Percentiles rank a stretch among this genome's conserved stretches.
Evolutionary conservation across 306 rosid genomes (phyloP).

Genomic region (Cucumis hystrix): DNA sequence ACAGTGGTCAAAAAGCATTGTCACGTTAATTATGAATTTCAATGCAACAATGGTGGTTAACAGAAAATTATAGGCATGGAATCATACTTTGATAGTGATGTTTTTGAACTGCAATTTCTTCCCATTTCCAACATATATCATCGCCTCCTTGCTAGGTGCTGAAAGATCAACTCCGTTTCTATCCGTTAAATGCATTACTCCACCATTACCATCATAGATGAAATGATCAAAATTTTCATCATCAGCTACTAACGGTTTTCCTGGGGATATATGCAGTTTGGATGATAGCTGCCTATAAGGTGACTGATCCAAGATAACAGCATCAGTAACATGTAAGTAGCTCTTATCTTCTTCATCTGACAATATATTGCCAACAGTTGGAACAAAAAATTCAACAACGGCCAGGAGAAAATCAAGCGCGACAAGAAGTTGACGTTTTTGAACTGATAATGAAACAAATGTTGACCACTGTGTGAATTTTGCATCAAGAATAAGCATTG

Average conservation of each 20-base stretch:
- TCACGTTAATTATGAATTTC: neutral
- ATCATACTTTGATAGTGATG: slow-evolving; percentile 61
- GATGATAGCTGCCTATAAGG: slow-evolving; percentile 56
- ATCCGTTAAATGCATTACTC: slow-evolving; percentile 51
- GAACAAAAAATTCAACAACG: slow-evolving; percentile 84
- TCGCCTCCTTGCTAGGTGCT: slow-evolving; percentile 50
- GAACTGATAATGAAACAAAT: slow-evolving; percentile 54
- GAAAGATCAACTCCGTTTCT: slow-evolving; percentile 41
- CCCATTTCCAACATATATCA: slow-evolving; percentile 76
- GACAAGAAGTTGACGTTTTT: slow-evolving; percentile 89
- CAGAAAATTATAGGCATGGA: neutral
- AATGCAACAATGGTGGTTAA: neutral
- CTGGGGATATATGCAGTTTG: slow-evolving; percentile 63
- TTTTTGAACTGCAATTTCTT: slow-evolving; percentile 86
- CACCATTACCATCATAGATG: slow-evolving; percentile 88
- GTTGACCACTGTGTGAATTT: slow-evolving; percentile 47
- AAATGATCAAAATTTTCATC: slow-evolving; percentile 58
- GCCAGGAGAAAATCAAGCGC: slow-evolving; percentile 94
- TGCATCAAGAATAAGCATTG: slow-evolving; percentile 86
- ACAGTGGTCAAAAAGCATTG: slow-evolving; percentile 13
- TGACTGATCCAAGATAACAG: slow-evolving; percentile 45
- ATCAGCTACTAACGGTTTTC: slow-evolving; percentile 67
- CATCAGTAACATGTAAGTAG: slow-evolving; percentile 37
- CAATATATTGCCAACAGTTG: slow-evolving; percentile 49
- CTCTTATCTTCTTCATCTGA: slow-evolving; percentile 40